phyloP scores from a whole-genome alignment of 176 grass and related monocot genomes.

The Otatea glauca region DNA sequence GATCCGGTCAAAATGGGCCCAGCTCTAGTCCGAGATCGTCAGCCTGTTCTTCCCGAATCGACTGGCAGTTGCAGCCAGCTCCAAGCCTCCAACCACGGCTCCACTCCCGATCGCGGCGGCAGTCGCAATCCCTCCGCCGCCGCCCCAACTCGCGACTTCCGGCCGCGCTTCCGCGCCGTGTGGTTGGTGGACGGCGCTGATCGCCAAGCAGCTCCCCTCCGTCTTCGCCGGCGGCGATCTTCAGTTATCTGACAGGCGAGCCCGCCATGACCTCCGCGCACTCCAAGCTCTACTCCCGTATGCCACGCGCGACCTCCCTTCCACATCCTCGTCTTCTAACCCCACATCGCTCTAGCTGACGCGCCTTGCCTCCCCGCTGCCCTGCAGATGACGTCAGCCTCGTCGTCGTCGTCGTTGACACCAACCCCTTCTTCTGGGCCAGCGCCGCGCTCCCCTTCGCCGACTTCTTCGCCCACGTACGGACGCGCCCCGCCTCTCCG shows the following conservation, averaged over 20 bases:
- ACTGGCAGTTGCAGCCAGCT: not conserved
- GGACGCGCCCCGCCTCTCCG: not conserved
- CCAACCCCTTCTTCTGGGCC: conserved; percentile 95
- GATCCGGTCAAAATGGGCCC: not conserved
- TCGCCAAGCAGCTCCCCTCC: not conserved
- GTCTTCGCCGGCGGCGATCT: not conserved
- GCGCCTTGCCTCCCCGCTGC: not conserved
- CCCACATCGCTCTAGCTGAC: conserved; percentile 3
- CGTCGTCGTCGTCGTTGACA: conserved; percentile 74
- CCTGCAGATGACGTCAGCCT: conserved; percentile 85
- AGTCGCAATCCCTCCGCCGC: conserved; percentile 1
- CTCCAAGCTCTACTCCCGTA: conserved; percentile 80
- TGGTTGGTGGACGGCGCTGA: not conserved
- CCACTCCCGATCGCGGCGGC: conserved; percentile 1
- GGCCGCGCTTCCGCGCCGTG: not conserved
- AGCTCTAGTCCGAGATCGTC: not conserved
- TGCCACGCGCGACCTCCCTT: not conserved
- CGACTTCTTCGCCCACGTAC: conserved; percentile 59
- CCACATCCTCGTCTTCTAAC: not conserved
- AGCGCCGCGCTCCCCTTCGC: conserved; percentile 66
- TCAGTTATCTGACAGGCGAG: too few species aligned
- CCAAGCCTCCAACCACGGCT: not conserved
- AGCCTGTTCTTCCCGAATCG: not conserved
- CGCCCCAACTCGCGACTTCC: not conserved
- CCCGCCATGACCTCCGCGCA: conserved; percentile 51